These are phyloP conservation scores for Wickerhamiella australiensis DNA, from an alignment of 805 yeast genomes.

Conservation along the genomic window DNA sequence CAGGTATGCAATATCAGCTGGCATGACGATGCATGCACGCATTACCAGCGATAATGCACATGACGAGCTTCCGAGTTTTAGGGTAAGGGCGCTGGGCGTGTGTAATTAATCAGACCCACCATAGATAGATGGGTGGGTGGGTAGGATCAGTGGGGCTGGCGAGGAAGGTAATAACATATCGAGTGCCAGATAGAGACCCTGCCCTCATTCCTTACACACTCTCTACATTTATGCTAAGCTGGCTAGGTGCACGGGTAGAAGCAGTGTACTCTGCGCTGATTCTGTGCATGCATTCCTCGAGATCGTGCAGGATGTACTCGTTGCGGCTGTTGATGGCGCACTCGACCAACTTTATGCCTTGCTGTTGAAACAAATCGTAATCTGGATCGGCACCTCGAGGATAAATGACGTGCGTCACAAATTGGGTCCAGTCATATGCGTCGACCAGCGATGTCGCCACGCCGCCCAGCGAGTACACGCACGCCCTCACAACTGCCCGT, in stretches of 20 bases:
- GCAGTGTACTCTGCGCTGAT: background rate
- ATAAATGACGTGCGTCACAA: conserved; percentile 54
- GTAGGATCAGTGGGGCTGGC: too few species aligned
- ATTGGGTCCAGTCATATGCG: conserved; percentile 32
- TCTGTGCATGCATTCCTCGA: background rate
- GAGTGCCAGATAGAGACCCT: too few species aligned
- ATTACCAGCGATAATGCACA: background rate
- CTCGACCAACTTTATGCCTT: conserved; percentile 10
- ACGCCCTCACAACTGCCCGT: conserved; percentile 42
- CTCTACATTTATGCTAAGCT: too few species aligned
- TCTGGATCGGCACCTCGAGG: conserved; percentile 12
- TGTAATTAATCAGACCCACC: background rate
- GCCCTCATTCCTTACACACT: too few species aligned
- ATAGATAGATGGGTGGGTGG: too few species aligned
- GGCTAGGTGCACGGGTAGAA: background rate
- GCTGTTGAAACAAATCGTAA: background rate
- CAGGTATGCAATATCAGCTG: conserved; percentile 4
- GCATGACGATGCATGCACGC: conserved; percentile 2
- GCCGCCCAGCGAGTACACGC: conserved; percentile 37
- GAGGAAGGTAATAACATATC: too few species aligned
- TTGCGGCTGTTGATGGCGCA: background rate
- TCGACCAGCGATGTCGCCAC: background rate
- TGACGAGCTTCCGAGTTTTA: background rate
- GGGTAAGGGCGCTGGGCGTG: background rate
- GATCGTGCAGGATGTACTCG: background rate